These are phyloP conservation scores for Alternaria tenuissima DNA, from an alignment of 2,329 filamentous ascomycete species.

Conservation along the genomic window DNA sequence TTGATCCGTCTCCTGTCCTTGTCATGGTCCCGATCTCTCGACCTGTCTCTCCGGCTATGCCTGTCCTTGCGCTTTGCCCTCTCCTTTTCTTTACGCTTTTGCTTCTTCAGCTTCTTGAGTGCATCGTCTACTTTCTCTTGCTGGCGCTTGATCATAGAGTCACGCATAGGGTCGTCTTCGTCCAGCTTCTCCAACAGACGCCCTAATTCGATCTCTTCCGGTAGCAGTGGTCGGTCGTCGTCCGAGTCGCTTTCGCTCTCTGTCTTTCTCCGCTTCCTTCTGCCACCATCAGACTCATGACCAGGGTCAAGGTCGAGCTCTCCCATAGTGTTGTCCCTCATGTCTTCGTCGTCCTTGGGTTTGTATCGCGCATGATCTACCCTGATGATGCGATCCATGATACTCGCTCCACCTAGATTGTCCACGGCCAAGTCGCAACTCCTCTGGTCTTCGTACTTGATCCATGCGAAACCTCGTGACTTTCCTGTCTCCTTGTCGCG, in stretches of 20 bases:
- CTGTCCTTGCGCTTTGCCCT: conserved; percentile 52
- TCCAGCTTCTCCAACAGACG: conserved; percentile 81
- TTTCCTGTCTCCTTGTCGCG: conserved; percentile 97
- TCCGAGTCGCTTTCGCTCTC: conserved; percentile 55
- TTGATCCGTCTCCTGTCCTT: conserved; percentile 34
- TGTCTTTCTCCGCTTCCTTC: conserved; percentile 56
- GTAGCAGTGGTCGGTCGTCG: conserved; percentile 69
- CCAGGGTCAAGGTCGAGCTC: conserved; percentile 48
- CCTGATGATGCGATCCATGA: conserved; percentile 79
- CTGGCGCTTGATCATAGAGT: conserved; percentile 87
- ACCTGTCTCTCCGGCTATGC: conserved; percentile 35
- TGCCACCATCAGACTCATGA: conserved; percentile 56
- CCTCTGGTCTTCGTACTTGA: conserved; percentile 98
- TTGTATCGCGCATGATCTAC: conserved; percentile 97
- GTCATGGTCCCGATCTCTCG: conserved; percentile 34
- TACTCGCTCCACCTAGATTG: conserved; percentile 86
- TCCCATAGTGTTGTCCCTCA: conserved; percentile 68
- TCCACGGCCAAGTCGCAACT: conserved; percentile 96
- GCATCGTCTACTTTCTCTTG: conserved; percentile 84
- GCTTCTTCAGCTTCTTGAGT: conserved; percentile 62
- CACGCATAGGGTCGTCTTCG: conserved; percentile 98
- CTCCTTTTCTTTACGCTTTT: conserved; percentile 57
- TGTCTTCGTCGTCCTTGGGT: conserved; percentile 76
- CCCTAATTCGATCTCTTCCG: conserved; percentile 82
- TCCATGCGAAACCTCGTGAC: conserved; percentile 90